Evolutionary conservation across 768 basidiomycete species (phyloP), one percentile per base, ranked within the genome.

Genomic region (Pholiota molesta): DNA sequence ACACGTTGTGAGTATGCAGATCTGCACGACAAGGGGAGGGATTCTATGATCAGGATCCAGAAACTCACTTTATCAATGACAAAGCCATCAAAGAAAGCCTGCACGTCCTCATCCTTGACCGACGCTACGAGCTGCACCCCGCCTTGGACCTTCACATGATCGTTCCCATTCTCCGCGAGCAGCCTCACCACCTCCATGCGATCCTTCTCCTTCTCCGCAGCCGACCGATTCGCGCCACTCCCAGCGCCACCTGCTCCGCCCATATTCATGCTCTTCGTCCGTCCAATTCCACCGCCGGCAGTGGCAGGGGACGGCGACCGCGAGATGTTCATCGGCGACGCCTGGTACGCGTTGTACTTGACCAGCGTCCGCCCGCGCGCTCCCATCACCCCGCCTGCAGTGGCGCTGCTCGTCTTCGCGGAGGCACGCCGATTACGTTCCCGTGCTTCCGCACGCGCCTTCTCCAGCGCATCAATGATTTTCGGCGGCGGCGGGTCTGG

Each of bases 91-190:
- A 94, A 89, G 67, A 91, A 91, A 59, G 73, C 77, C 63, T 75
- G 71, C n/a, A 95, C 85, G 62, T 90, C 87, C 37, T 86, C 87
- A 69, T 92, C 90, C 60, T 76, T 76, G 53, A 90, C 83, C 16
- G 78, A 78, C 54, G 78, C 81, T 53, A 83, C 76, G 39, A 79
- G 71, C 69, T 78, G 78, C 2, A 77, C 80, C 51, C 79, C 78
- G 13, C 81, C 78, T 55, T 84, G 83, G 16, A 94, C 74, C 63
- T 79, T 81, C 47, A 92, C 80, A 74, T 93, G 84, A 16, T 92
- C 89, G 63, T 79, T 78, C 52, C 86, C 87, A 62, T 89, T 93
- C 70, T 76, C 76, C 64, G 81, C 80, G 45, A 94, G 78, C 66
- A 77, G 81, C 39, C 80, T 79, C 45, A 83, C 63, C 7, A 88